Evolutionary conservation across 129 eudicot species (phyloP), one percentile per base, ranked within the genome.

Genomic region (Lactuca saligna): DNA sequence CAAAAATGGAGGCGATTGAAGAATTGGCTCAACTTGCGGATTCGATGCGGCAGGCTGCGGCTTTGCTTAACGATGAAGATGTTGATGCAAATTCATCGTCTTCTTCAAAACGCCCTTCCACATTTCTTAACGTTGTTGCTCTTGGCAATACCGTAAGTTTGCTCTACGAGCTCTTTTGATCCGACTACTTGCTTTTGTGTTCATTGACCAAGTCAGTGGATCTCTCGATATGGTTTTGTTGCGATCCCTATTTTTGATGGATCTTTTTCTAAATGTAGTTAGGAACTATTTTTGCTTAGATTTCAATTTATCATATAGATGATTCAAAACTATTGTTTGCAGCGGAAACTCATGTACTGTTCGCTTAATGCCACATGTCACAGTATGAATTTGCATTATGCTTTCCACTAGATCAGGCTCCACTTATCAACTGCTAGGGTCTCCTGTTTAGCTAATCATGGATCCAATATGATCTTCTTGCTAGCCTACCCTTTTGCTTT

Each of bases 1-100:
- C 53, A 34, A 39, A 48, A 32, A 92, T 93, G 99, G 99, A 93
- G 39, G 95, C 99, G 85, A 93, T 93, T 85, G 97, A 87, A 62
- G 99, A 93, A 80, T 80, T 93, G 80, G 55, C 84, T 29, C 85
- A 89, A 76, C 95, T 93, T 39, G 82, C 92, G 8, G 95, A 89
- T 75, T 81, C 99, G 87, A 93, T 93, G 99, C 86, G 92, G 74
- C 99, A 93, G 76, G 99, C 99, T 42, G 76, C 97, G 49, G 88
- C 92, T 58, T 61, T 93, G 81, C 90, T 93, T 2, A 96, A 90
- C 57, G 99, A 93, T 46, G 99, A 93, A 37, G 99, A 93, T 82
- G 70, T 93, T 7, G 96, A 89, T 17, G 98, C 89, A 25, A 83
- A 63, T 64, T 63, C 87, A 1, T 32, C 82, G 39, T 41, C 90